phyloP scores from a whole-genome alignment of 2,329 filamentous ascomycete species.

The Cladosporium colombiae region DNA sequence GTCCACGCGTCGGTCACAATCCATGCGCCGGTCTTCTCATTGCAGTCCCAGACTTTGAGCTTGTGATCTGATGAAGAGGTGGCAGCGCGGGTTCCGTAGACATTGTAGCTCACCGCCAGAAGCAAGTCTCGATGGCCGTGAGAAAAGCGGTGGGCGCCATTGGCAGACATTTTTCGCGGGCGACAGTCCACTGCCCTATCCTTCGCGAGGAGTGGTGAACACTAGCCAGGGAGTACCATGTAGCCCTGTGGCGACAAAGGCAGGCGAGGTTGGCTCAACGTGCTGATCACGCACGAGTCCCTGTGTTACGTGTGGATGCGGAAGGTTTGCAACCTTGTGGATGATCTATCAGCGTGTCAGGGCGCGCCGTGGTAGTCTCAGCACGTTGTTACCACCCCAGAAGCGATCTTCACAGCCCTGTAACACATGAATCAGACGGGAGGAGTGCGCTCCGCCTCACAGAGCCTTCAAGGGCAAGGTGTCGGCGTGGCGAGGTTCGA shows the following conservation, averaged over 20 bases:
- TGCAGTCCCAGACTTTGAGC: constrained; percentile 86
- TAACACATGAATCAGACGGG: constrained; percentile 9
- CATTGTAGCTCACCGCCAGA: constrained; percentile 84
- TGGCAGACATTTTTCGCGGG: constrained; percentile 28
- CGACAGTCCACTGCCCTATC: not conserved
- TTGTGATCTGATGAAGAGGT: constrained; percentile 90
- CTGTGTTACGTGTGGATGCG: constrained; percentile 6
- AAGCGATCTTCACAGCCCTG: constrained; percentile 7
- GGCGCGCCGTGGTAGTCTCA: not conserved
- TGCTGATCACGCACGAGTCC: constrained; percentile 3
- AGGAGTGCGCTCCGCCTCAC: not conserved
- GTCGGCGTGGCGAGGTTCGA: not conserved
- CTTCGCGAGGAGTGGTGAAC: not conserved
- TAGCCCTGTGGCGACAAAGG: constrained; percentile 5
- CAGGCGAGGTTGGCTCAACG: not conserved
- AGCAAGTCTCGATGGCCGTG: constrained; percentile 80
- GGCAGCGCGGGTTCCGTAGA: constrained; percentile 86
- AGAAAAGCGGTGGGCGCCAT: constrained; percentile 59
- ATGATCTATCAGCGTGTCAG: not conserved
- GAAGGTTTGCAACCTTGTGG: not conserved
- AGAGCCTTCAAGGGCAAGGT: no score
- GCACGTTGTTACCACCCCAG: not conserved
- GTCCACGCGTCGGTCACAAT: constrained; percentile 82
- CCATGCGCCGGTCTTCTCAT: constrained; percentile 74
- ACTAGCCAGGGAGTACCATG: not conserved